phyloP scores from a whole-genome alignment of 148 eudicot genomes.

The Rhododendron molle region DNA sequence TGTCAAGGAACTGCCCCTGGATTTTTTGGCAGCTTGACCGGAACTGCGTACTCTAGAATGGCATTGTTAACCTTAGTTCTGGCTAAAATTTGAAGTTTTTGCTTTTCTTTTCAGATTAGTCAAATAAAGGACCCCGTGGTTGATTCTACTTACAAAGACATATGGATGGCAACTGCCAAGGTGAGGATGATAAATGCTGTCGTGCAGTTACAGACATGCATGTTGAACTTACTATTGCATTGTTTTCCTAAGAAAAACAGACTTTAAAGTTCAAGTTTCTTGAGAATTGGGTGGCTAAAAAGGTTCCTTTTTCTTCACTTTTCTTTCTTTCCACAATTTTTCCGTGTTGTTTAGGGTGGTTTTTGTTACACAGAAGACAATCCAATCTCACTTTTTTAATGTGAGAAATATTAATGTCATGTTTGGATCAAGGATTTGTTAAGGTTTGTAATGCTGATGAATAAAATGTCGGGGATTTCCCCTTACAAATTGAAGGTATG shows the following conservation, averaged over 20 bases:
- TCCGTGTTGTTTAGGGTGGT: neutral
- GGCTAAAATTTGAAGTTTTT: neutral
- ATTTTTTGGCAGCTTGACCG: neutral
- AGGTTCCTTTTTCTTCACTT: neutral
- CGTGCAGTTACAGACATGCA: neutral
- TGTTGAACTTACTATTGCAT: neutral
- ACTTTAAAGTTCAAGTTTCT: neutral
- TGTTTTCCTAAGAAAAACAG: neutral
- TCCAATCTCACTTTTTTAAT: neutral
- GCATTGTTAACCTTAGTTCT: neutral
- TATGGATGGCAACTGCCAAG: slow-evolving; percentile 99
- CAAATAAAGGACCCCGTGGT: slow-evolving; percentile 75
- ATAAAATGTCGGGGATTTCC: neutral
- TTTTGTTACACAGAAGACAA: neutral
- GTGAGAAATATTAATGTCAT: neutral
- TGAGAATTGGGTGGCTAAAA: neutral
- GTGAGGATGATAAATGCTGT: slow-evolving; percentile 25
- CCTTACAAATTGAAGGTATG: neutral
- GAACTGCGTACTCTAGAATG: neutral
- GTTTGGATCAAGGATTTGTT: neutral
- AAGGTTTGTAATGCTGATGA: neutral
- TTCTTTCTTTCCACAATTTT: neutral
- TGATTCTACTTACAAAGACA: slow-evolving; percentile 88
- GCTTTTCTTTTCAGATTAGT: slow-evolving; percentile 35
- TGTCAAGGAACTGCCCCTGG: neutral